Conservation (phyloP, 495 filamentous ascomycete species). For the Evansstolkia leycettana region DNA sequence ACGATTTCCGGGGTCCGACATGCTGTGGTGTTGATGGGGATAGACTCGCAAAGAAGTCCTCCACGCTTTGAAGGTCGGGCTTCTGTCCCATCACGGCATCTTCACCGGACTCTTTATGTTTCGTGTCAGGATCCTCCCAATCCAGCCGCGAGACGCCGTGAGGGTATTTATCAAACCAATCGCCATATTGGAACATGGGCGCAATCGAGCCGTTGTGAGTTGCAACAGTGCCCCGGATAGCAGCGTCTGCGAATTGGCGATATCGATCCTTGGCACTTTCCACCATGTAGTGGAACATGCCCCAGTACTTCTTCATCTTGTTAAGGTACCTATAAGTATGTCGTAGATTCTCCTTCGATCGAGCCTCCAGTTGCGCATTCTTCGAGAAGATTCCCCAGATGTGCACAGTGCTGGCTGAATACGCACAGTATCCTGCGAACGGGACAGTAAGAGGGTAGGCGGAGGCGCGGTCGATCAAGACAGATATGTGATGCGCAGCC, state of each 20-base stretch:
- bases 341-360: conserved; percentile 75
- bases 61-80: conserved; percentile 81
- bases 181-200: conserved; percentile 85
- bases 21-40: conserved; percentile 47
- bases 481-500: conserved; percentile 83
- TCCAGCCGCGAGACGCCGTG: conserved; percentile 77
- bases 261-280: conserved; percentile 90
- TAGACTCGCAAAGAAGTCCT: conserved; percentile 84
- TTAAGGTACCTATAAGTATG: conserved; percentile 81
- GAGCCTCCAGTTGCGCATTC: conserved; percentile 58
- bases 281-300: conserved; percentile 92
- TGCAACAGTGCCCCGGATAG: conserved; percentile 33
- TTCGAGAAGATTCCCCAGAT: conserved; percentile 84
- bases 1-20: conserved; percentile 26
- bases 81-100: conserved; percentile 77
- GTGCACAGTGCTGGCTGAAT: conserved; percentile 83
- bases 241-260: conserved; percentile 70
- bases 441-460: conserved; percentile 75
- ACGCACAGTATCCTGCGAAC: conserved; percentile 91
- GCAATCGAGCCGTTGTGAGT: conserved; percentile 36
- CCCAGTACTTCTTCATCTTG: conserved; percentile 96
- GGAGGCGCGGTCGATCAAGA: conserved; percentile 66
- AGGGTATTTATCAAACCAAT: conserved; percentile 95
- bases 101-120: conserved; percentile 57
- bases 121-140: conserved; percentile 64